A percentile compares a stretch with the other conserved stretches of the same genome.
Evolutionary conservation across 2,329 filamentous ascomycete species (phyloP).

Genomic region (Tolypocladium ovalisporum): DNA sequence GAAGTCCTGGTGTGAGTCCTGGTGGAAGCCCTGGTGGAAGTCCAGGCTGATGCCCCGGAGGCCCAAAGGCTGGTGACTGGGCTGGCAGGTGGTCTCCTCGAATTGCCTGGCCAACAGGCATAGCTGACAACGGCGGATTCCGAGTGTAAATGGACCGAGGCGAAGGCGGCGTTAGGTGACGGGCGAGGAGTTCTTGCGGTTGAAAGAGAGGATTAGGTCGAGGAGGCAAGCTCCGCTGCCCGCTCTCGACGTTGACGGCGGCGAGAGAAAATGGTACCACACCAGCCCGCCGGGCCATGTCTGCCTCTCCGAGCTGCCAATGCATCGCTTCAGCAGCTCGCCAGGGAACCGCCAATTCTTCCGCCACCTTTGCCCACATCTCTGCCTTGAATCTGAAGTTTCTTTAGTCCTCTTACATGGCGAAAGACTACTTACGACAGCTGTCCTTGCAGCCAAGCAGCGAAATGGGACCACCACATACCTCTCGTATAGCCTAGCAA

Average conservation of each 20-base stretch:
- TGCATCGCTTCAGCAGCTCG: constrained; percentile 95
- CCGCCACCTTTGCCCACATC: constrained; percentile 94
- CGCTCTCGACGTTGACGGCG: constrained; percentile 36
- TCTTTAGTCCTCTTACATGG: constrained; percentile 7
- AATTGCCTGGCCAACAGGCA: constrained; percentile 22
- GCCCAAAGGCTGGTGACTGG: not conserved
- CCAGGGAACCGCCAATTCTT: constrained; percentile 93
- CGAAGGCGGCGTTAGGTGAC: constrained; percentile 30
- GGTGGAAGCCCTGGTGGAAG: not conserved
- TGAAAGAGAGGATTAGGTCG: constrained; percentile 30
- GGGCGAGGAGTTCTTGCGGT: constrained; percentile 33
- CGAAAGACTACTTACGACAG: not conserved
- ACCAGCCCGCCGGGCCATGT: constrained; percentile 88
- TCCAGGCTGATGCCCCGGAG: constrained; percentile 2
- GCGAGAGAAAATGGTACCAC: constrained; percentile 74
- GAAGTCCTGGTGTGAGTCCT: constrained; percentile 13
- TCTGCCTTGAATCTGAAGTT: constrained; percentile 76
- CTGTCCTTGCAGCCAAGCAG: not conserved
- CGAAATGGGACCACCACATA: constrained; percentile 33
- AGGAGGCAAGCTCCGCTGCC: constrained; percentile 26
- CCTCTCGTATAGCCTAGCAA: constrained; percentile 91
- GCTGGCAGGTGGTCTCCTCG: constrained; percentile 15
- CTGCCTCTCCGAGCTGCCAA: constrained; percentile 86
- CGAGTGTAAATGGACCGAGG: constrained; percentile 29
- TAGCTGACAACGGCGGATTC: constrained; percentile 18